Conservation (phyloP, 805 yeast species). For the Barnettozyma californica region DNA sequence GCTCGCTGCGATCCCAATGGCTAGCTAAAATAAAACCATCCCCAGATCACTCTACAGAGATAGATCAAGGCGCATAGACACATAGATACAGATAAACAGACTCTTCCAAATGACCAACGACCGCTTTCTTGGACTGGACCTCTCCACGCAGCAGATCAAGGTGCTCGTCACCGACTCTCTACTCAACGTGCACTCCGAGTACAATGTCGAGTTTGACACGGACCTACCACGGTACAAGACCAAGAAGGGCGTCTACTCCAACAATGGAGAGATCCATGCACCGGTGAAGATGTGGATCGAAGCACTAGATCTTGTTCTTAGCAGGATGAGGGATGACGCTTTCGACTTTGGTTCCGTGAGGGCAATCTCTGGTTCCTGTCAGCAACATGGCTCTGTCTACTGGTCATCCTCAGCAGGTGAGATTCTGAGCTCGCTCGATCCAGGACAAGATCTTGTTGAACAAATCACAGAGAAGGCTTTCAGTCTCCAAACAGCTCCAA, state of each 20-base stretch:
- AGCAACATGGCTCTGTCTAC: conserved; percentile 88
- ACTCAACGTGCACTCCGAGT: conserved; percentile 50
- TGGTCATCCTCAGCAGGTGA: conserved; percentile 53
- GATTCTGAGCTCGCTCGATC: conserved; percentile 34
- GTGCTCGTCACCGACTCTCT: conserved; percentile 55
- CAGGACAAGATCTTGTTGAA: conserved; percentile 32
- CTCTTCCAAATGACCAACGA: conserved; percentile 7
- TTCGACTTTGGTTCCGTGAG: conserved; percentile 57
- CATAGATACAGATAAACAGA: not conserved
- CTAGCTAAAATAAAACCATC: not conserved
- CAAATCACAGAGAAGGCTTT: conserved; percentile 50
- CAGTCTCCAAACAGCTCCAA: conserved; percentile 65
- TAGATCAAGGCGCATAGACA: too few species aligned
- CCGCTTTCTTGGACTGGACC: conserved; percentile 62
- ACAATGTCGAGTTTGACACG: conserved; percentile 65
- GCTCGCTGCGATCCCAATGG: not conserved
- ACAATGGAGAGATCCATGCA: conserved; percentile 59
- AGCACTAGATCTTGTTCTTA: conserved; percentile 63
- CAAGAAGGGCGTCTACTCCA: conserved; percentile 64
- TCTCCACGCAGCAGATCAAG: conserved; percentile 87
- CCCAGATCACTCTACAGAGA: not conserved
- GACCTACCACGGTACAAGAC: conserved; percentile 58
- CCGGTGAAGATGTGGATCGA: conserved; percentile 92
- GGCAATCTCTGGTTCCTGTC: conserved; percentile 81
- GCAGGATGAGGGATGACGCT: conserved; percentile 39